phyloP scores from a whole-genome alignment of 257 asterid species.

The Phtheirospermum japonicum region DNA sequence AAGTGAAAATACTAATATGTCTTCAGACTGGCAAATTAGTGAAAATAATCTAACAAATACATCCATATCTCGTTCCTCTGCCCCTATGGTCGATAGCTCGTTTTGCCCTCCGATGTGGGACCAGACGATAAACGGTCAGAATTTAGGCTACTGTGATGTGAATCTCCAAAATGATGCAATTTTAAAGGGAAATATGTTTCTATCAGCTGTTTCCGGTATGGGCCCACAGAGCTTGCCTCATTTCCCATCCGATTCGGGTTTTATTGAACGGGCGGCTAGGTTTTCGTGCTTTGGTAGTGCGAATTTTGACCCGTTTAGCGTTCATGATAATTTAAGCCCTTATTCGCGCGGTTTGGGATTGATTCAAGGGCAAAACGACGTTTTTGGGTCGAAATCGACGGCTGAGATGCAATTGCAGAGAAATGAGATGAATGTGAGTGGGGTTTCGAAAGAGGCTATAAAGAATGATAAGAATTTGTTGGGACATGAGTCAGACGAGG shows the following conservation, averaged over 20 bases:
- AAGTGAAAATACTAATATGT: slow-evolving; percentile 41
- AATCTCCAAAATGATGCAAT: slow-evolving; percentile 44
- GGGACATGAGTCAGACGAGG: slow-evolving; percentile 34
- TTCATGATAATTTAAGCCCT: slow-evolving; percentile 39
- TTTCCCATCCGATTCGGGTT: slow-evolving; percentile 80
- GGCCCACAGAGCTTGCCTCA: slow-evolving; percentile 60
- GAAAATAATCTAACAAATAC: slow-evolving; percentile 41
- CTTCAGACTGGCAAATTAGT: slow-evolving; percentile 65
- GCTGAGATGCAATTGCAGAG: slow-evolving; percentile 28
- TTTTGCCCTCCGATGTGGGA: slow-evolving; percentile 64
- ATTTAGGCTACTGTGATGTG: slow-evolving; percentile 51
- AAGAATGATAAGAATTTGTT: slow-evolving; percentile 46
- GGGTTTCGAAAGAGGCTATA: slow-evolving; percentile 39
- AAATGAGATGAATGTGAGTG: slow-evolving; percentile 36
- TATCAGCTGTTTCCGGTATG: slow-evolving; percentile 51
- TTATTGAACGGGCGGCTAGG: slow-evolving; percentile 86
- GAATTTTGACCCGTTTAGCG: slow-evolving; percentile 45
- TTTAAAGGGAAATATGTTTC: slow-evolving; percentile 57
- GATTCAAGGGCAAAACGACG: slow-evolving; percentile 34
- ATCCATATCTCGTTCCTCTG: slow-evolving; percentile 44
- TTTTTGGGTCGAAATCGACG: slow-evolving; percentile 27
- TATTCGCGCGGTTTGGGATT: slow-evolving; percentile 39
- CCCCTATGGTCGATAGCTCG: slow-evolving; percentile 44
- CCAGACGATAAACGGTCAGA: slow-evolving; percentile 45
- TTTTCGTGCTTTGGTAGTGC: slow-evolving; percentile 88